Evolutionary conservation across 2,329 filamentous ascomycete species (phyloP), one percentile per base, ranked within the genome.

Genomic region (Trichoderma polysporum): DNA sequence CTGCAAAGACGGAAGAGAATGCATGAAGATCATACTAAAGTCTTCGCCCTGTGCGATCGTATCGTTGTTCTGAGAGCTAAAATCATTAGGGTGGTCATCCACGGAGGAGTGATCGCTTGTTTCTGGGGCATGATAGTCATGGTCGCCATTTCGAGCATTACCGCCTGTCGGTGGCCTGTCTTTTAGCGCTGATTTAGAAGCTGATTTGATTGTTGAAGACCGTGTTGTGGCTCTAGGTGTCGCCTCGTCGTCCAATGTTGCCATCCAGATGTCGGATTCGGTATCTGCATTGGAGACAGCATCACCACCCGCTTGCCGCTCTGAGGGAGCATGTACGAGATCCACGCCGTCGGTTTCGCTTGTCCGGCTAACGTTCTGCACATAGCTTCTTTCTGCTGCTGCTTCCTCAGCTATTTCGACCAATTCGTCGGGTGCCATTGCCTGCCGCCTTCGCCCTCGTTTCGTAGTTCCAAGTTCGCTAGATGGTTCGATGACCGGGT

Each of bases 1-100:
- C 39, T 82, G 81, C 64, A 86, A 77, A 0, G 84, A 85, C 2
- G 82, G 83, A 19, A 88, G 77, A 2, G 84, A 85, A 53, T 85
- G 81, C 68, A 86, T 80, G 35, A 84, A 84, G 66, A 87, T 87
- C 84, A 87, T 87, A 72, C 85, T 87, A 69, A 87, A 87, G 45
- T 84, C 83, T 68, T 87, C 85, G 17, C 78, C 81, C n/a, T 84
- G 79, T 4, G 79, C 79, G 54, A 84, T 79, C 0, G 79, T 84
- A 58, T 85, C 78, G 35, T 79, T 77, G 52, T 63, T 69, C 47
- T 59, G 66, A n/a, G 70, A 73, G 57, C 59, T 71, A 65, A 31
- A 66, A 45, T 70, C 70, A 52, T 64, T 71, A 37, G 67, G 71
- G 22, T 67, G 75, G 58, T 79, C 77, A 39, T 77, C 73, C 19